Conservation (phyloP, 225 moss, liverwort and hornwort species). For the Pseudoscleropodium purum region DNA sequence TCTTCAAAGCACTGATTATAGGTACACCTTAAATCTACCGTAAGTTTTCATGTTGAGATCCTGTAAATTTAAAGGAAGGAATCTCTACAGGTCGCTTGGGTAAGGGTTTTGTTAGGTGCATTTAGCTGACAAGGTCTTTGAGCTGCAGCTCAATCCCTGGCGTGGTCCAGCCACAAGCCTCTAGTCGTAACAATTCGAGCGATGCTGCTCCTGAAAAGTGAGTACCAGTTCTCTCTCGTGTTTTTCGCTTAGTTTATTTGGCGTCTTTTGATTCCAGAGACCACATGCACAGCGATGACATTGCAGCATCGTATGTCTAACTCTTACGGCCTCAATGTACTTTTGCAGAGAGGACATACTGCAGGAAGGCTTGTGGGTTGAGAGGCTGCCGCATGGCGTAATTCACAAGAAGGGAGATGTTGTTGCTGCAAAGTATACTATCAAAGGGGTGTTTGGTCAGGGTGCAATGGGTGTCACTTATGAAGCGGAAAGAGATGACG, state of each 20-base stretch:
- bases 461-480: slow-evolving; percentile 93
- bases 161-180: not conserved
- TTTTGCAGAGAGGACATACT: slow-evolving; percentile 27
- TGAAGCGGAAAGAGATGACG: slow-evolving; percentile 59
- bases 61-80: not conserved
- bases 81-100: not conserved
- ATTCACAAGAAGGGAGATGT: slow-evolving; percentile 68
- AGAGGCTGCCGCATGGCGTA: slow-evolving; percentile 48
- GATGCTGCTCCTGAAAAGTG: slow-evolving; percentile 22
- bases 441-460: slow-evolving; percentile 73
- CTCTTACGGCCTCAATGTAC: not conserved
- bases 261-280: not conserved
- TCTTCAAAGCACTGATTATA: not conserved
- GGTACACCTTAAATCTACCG: not conserved
- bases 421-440: slow-evolving; percentile 65
- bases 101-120: not conserved
- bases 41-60: not conserved
- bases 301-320: not conserved
- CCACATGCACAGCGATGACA: not conserved
- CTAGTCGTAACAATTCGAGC: not conserved
- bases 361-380: slow-evolving; percentile 35
- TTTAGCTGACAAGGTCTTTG: not conserved
- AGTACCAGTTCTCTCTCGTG: not conserved
- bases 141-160: not conserved
- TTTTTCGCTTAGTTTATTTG: not conserved